Evolutionary conservation across 1,284 basidiomycete species (phyloP), one percentile per base, ranked within the genome.

Genomic region (Tylopilus microsporus): DNA sequence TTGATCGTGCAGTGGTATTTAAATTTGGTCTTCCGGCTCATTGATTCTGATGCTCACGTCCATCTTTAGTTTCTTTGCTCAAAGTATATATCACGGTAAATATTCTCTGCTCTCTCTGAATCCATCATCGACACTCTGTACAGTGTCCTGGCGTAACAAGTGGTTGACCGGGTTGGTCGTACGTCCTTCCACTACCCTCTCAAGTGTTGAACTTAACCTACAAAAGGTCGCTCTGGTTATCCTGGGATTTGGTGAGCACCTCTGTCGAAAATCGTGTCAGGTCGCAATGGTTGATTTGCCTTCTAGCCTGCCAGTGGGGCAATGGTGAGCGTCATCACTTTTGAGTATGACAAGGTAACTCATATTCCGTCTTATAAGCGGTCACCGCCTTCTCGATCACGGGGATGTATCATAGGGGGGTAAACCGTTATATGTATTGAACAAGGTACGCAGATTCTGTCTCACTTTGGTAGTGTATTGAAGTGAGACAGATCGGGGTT

Each of bases 1-100:
- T 59, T 67, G 16, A 47, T 59, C 55, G 65, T 65, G 12, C 64
- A 65, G 46, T 65, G 63, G 64, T 67, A 37, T 10, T 37, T 37
- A 5, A 8, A 13, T 37, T 25, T 32, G 1, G 16, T 11, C 34
- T n/a, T 57, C 21, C 25, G 21, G 11, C 9, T 53, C 2, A 1
- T 15, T 6, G 7, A 8, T 6, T 41, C 3, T 34, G n/a, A 42
- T 3, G 9, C 39, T 66, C 18, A 65, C 18, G 32, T 49, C 49
- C 9, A 11, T 2, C 32, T 10, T 32, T 53, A 66, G 65, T 49
- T 65, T 66, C 47, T 58, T 66, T 18, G 56, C 58, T 21, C 63
- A 45, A 34, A 59, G 47, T 19, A 21, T 66, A 52, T 66, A 62
- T 42, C 56, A 56, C 54, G 55, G 63, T 60, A 32, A 32, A 32